These are phyloP conservation scores for Coemansia sp. DNA, from an alignment of 192 early-diverging fungal genomes.

Conservation along the genomic window DNA sequence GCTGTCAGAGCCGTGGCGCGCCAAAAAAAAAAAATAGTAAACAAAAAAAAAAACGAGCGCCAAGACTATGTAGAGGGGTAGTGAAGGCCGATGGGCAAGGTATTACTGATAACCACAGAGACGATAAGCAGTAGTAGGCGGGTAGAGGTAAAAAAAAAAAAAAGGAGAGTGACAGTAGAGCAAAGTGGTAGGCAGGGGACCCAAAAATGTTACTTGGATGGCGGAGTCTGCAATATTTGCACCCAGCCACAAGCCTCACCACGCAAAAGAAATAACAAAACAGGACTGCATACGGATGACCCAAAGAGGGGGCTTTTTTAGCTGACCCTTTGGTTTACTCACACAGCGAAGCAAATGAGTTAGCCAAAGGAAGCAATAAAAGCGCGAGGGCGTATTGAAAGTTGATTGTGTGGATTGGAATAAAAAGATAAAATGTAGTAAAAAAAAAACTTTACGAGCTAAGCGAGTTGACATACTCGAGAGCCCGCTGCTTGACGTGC, in stretches of 20 bases:
- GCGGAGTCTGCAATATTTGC: neutral
- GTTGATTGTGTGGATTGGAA: neutral
- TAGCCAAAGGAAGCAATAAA: neutral
- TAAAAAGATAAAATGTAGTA: neutral
- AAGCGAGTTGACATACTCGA: constrained; percentile 75
- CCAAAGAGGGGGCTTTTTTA: neutral
- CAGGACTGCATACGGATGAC: neutral
- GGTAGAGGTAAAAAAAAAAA: neutral
- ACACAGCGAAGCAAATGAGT: neutral
- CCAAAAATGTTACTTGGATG: neutral
- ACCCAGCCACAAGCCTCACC: constrained; percentile 18
- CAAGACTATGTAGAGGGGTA: neutral
- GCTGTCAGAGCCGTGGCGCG: neutral
- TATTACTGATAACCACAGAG: constrained; percentile 2
- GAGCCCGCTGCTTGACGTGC: constrained; percentile 86
- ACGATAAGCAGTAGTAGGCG: neutral
- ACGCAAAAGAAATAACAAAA: neutral
- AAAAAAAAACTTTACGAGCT: constrained; percentile 16
- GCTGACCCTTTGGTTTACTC: neutral
- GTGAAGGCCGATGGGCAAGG: neutral
- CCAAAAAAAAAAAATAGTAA: neutral
- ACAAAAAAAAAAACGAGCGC: neutral
- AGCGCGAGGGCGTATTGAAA: neutral
- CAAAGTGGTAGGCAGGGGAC: neutral
- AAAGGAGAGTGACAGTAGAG: too few species aligned